Conservation (phyloP, 768 basidiomycete species). For the Asterophora lycoperdoides region DNA sequence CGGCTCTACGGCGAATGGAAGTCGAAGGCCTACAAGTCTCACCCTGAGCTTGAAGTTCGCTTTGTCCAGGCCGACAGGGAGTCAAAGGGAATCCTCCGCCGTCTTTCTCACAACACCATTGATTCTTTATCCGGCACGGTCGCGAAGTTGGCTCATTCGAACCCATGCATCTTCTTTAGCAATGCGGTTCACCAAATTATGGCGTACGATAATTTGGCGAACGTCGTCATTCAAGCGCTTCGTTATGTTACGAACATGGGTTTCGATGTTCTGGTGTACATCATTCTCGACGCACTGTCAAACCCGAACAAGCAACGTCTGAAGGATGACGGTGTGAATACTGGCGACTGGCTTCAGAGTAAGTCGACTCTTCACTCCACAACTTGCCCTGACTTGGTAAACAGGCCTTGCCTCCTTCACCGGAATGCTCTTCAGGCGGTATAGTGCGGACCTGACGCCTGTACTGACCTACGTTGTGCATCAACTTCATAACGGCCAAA, state of each 20-base stretch:
- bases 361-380: constrained; percentile 28
- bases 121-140: constrained; percentile 83
- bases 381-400: constrained; percentile 15
- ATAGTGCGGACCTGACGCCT: constrained; percentile 77
- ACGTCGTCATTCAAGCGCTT: constrained; percentile 84
- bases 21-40: constrained; percentile 59
- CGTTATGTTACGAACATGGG: constrained; percentile 90
- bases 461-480: constrained; percentile 89
- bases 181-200: constrained; percentile 92
- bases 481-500: constrained; percentile 77
- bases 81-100: constrained; percentile 82
- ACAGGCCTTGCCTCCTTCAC: constrained; percentile 90
- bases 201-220: constrained; percentile 92
- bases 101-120: constrained; percentile 80
- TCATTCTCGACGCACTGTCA: constrained; percentile 82
- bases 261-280: constrained; percentile 88
- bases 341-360: constrained; percentile 91
- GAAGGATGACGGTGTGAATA: constrained; percentile 90
- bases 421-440: constrained; percentile 86
- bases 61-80: constrained; percentile 82
- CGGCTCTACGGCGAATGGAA: constrained; percentile 96
- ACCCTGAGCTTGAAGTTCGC: constrained; percentile 77
- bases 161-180: constrained; percentile 87
- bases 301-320: constrained; percentile 77
- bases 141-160: constrained; percentile 91